Base-by-base conservation (phyloP, 2,329 filamentous ascomycete species). In the Trichophyton benhamiae region DNA sequence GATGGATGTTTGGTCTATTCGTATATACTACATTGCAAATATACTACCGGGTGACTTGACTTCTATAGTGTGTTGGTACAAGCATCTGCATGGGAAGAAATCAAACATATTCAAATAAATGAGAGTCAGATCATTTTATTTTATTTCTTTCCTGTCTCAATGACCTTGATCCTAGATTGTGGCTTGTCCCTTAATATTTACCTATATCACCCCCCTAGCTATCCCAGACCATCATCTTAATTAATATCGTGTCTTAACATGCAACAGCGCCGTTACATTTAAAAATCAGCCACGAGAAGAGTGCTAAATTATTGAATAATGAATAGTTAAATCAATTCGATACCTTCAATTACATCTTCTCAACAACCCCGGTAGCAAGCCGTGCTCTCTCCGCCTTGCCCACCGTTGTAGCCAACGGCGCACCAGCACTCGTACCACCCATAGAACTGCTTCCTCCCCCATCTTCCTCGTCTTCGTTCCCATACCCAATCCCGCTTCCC, bases 351-450 rank as follows among this genome's bases (percentile, higher is more conserved):
- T 67, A 78, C 66, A 76, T 74, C 64, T 71, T 72, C 66, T 79
- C 76, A 62, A 78, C 74, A n/a, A 78, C 76, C 59, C 79, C 77
- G 25, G 72, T 76, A 42, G 75, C 76, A 58, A 70, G 71, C 22
- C 69, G 72, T 38, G 77, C 77, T 60, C 77, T 70, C 65, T 79
- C 77, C 17, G 75, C 73, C 66, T 75, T 78, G 20, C 76, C 77
- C 27, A 79, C 70, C 7, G 77, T 77, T 60, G 74, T 75, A 13
- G 77, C 76, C 60, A 79, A 65, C 7, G 72, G 73, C 63, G 71
- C 71, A 25, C 70, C 67, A 3, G 64, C 53, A 17, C 61, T 63
- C 1, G 27, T 30, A n/a, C 62, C 33, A 13, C 9, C 9, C 33
- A 38, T 64, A 44, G 70, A 69, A 3, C 62, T 63, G 27, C 66